Evolutionary conservation across 768 basidiomycete genomes (phyloP).

Genomic region (Pleurotus salmoneostramineus): DNA sequence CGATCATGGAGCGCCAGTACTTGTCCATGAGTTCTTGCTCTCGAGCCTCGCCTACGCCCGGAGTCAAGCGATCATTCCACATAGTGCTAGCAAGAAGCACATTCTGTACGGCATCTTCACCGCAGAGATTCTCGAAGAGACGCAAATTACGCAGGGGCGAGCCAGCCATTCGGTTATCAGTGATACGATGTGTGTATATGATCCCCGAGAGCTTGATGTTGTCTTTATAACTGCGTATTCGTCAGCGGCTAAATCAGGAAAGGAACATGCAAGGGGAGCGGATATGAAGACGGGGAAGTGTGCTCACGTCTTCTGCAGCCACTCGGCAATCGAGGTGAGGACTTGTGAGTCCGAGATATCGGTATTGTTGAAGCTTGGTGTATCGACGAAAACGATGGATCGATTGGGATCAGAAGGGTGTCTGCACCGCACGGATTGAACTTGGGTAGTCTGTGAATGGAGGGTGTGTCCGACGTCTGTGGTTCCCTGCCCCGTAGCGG

Average conservation of each 20-base stretch:
- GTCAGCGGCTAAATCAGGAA: too few species aligned
- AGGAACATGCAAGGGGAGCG: not conserved
- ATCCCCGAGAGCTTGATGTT: slow-evolving; percentile 26
- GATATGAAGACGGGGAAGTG: not conserved
- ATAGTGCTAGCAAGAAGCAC: not conserved
- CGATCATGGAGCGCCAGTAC: slow-evolving; percentile 43
- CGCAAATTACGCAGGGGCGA: slow-evolving; percentile 32
- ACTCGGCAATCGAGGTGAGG: slow-evolving; percentile 19
- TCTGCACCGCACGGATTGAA: slow-evolving; percentile 11
- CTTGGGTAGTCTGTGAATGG: slow-evolving; percentile 17
- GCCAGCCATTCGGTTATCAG: slow-evolving; percentile 28
- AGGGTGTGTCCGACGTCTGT: slow-evolving; percentile 15
- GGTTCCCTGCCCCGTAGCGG: slow-evolving; percentile 6
- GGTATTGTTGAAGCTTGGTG: slow-evolving; percentile 24
- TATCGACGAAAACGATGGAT: slow-evolving; percentile 20
- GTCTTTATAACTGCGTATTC: slow-evolving; percentile 7
- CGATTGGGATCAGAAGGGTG: slow-evolving; percentile 10
- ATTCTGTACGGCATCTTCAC: not conserved
- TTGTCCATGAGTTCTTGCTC: slow-evolving; percentile 30
- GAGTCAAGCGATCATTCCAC: slow-evolving; percentile 19
- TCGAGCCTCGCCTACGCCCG: slow-evolving; percentile 26
- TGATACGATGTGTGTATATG: slow-evolving; percentile 33
- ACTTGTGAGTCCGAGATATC: slow-evolving; percentile 18
- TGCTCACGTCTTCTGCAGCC: slow-evolving; percentile 21
- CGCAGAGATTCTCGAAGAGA: slow-evolving; percentile 41